A percentile compares a stretch with the other conserved stretches of the same genome.
phyloP scores from a whole-genome alignment of 805 yeast species.

The Torulaspora microellipsoides region DNA sequence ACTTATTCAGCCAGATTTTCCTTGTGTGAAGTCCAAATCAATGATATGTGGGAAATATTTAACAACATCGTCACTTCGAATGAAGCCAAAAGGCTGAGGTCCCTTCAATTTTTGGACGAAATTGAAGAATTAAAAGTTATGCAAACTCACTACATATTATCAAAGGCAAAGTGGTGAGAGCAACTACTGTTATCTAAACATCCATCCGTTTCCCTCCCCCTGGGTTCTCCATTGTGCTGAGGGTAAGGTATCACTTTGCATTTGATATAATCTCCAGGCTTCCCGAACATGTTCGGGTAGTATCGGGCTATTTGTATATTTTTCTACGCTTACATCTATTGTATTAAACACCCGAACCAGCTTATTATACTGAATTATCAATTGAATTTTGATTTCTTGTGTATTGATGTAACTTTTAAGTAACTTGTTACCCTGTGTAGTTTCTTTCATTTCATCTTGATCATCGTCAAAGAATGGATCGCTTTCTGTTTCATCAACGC shows the following conservation, averaged over 20 bases:
- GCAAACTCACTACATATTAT: slow-evolving; percentile 49
- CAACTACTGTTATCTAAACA: slow-evolving; percentile 48
- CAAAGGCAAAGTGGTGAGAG: slow-evolving; percentile 25
- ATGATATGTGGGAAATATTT: slow-evolving; percentile 37
- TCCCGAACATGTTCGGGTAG: slow-evolving; percentile 82
- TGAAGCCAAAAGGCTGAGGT: slow-evolving; percentile 41
- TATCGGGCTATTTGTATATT: slow-evolving; percentile 51
- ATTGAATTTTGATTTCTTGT: slow-evolving; percentile 23
- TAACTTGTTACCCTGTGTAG: slow-evolving; percentile 22
- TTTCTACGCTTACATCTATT: slow-evolving; percentile 32
- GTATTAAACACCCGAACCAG: slow-evolving; percentile 29
- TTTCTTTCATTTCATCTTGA: slow-evolving; percentile 19
- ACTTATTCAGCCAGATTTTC: slow-evolving; percentile 23
- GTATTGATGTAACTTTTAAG: slow-evolving; percentile 25
- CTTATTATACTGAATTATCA: slow-evolving; percentile 32
- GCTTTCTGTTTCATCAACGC: slow-evolving; percentile 29
- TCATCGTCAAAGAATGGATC: slow-evolving; percentile 33
- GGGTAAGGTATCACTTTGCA: slow-evolving; percentile 62
- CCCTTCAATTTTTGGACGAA: slow-evolving; percentile 54
- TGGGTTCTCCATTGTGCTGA: slow-evolving; percentile 65
- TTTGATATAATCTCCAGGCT: slow-evolving; percentile 75
- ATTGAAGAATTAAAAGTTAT: slow-evolving; percentile 51
- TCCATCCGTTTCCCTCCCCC: slow-evolving; percentile 64
- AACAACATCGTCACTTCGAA: slow-evolving; percentile 31
- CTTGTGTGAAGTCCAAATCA: slow-evolving; percentile 6